A percentile compares a stretch with the other conserved stretches of the same genome.
Conservation (phyloP, 1,284 basidiomycete genomes). For the Naganishia sp. region DNA sequence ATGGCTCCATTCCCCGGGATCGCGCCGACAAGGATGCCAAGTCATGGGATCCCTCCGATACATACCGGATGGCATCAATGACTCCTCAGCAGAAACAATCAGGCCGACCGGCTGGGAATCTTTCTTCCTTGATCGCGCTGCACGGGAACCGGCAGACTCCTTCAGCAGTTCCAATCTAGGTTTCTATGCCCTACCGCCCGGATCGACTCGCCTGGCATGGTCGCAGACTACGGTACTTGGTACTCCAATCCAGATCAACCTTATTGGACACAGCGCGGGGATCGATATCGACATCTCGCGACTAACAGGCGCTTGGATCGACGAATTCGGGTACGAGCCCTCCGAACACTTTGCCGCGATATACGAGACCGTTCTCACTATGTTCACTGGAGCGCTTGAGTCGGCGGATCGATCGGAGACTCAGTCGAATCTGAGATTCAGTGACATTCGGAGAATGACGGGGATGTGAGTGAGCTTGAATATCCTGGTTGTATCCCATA, state of each 20-base stretch:
- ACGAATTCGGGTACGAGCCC: neutral
- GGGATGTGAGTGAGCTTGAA: too few relatives aligned
- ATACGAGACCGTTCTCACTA: neutral
- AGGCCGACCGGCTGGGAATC: slow-evolving; percentile 46
- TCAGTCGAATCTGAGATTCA: too few relatives aligned
- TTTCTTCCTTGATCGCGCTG: slow-evolving; percentile 36
- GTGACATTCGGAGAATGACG: too few relatives aligned
- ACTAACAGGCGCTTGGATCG: slow-evolving; percentile 36
- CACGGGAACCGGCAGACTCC: slow-evolving; percentile 29
- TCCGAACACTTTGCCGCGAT: neutral
- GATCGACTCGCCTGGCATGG: slow-evolving; percentile 44
- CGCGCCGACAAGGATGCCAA: slow-evolving; percentile 34
- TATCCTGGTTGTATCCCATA: too few relatives aligned
- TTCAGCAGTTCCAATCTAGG: slow-evolving; percentile 44
- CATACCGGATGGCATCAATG: slow-evolving; percentile 39
- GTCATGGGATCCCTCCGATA: slow-evolving; percentile 42
- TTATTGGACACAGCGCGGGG: slow-evolving; percentile 43
- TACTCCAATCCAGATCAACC: slow-evolving; percentile 34
- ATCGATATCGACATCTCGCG: slow-evolving; percentile 38
- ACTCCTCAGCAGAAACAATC: slow-evolving; percentile 28
- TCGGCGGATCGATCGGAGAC: too few relatives aligned
- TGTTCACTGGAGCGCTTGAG: neutral
- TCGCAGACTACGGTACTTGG: slow-evolving; percentile 39
- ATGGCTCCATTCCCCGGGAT: slow-evolving; percentile 2
- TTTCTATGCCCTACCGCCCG: slow-evolving; percentile 34